phyloP scores from a whole-genome alignment of 1,284 basidiomycete genomes.

The Apiotrichum akiyoshidainum region DNA sequence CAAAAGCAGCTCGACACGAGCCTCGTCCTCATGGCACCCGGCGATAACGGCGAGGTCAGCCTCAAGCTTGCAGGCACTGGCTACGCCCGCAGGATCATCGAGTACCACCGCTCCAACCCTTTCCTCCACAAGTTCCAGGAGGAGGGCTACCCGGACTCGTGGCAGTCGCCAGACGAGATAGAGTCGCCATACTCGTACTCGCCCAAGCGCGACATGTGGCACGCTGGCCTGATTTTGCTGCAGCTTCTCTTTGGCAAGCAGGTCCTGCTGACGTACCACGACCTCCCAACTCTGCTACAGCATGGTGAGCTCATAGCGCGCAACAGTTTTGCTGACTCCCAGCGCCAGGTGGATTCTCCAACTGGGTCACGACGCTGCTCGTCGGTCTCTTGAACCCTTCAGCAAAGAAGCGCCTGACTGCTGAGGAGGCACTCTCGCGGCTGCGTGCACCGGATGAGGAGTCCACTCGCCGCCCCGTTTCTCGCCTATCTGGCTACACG shows the following conservation, averaged over 20 bases:
- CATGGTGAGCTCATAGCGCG: slow-evolving; percentile 28
- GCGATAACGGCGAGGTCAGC: slow-evolving; percentile 22
- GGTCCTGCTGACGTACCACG: slow-evolving; percentile 36
- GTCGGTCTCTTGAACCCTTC: slow-evolving; percentile 38
- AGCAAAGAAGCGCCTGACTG: slow-evolving; percentile 42
- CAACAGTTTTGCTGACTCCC: neutral
- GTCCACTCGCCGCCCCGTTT: slow-evolving; percentile 18
- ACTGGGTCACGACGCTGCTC: slow-evolving; percentile 35
- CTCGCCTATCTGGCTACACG: neutral
- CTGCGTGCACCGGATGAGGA: slow-evolving; percentile 32
- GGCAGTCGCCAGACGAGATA: slow-evolving; percentile 48
- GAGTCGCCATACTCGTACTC: slow-evolving; percentile 46
- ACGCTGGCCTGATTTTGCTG: slow-evolving; percentile 42
- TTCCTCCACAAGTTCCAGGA: slow-evolving; percentile 37
- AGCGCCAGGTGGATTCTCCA: slow-evolving; percentile 29
- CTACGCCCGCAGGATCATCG: slow-evolving; percentile 44
- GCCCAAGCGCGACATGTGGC: slow-evolving; percentile 49
- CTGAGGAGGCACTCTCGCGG: slow-evolving; percentile 40
- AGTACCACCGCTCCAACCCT: slow-evolving; percentile 49
- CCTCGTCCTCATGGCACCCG: slow-evolving; percentile 32
- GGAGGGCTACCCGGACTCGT: slow-evolving; percentile 40
- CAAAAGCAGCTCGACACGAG: slow-evolving; percentile 48
- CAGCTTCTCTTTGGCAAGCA: slow-evolving; percentile 45
- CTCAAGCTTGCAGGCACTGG: slow-evolving; percentile 45
- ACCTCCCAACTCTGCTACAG: slow-evolving; percentile 37